Evolutionary conservation across 306 rosid species (phyloP).

Genomic region (Ormosia semicastrata): DNA sequence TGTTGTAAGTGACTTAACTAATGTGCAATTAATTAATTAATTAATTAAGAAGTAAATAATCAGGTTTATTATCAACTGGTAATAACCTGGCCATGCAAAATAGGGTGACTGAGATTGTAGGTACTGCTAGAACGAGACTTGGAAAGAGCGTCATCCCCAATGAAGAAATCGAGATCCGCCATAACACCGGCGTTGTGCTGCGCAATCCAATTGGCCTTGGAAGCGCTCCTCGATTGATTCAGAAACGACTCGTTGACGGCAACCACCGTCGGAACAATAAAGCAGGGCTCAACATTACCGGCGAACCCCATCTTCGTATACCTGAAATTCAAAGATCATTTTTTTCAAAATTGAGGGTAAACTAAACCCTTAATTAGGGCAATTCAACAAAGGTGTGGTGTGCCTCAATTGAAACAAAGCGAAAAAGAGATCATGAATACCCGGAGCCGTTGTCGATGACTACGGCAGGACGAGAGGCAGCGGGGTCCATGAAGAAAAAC

Average conservation of each 20-base stretch:
- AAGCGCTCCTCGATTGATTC: conserved; percentile 68
- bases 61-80: too few relatives aligned
- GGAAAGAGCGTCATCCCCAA: conserved; percentile 88
- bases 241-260: conserved; percentile 86
- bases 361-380: conserved; percentile 20
- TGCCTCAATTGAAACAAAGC: neutral
- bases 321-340: conserved; percentile 39
- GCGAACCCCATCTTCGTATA: conserved; percentile 99
- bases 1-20: too few relatives aligned
- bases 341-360: neutral
- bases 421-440: conserved; percentile 33
- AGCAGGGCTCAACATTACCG: conserved; percentile 96
- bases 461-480: conserved; percentile 92
- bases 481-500: conserved; percentile 75
- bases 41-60: too few relatives aligned
- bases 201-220: conserved; percentile 79
- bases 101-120: conserved; percentile 80
- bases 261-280: conserved; percentile 82
- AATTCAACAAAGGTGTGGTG: conserved; percentile 39
- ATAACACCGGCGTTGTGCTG: conserved; percentile 98
- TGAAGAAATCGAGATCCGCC: conserved; percentile 99
- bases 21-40: too few relatives aligned
- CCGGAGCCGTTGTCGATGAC: conserved; percentile 98
- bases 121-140: conserved; percentile 81
- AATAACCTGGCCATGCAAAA: conserved; percentile 65